Percentiles rank a stretch among this genome's conserved stretches.
These are phyloP conservation scores for Asclepias syriaca DNA, from an alignment of 257 asterid species.

Conservation along the genomic window DNA sequence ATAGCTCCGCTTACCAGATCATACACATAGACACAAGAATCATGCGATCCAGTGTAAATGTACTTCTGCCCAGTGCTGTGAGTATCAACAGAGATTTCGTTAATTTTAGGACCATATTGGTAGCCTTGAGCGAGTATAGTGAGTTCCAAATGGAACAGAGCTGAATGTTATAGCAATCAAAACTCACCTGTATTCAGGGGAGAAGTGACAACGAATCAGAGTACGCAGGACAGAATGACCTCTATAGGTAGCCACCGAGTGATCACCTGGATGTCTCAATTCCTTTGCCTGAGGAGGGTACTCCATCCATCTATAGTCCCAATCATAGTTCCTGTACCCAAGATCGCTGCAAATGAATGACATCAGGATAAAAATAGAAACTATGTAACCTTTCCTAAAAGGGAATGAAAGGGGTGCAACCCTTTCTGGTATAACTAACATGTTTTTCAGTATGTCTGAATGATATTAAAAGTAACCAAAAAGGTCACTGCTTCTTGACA, in stretches of 20 bases:
- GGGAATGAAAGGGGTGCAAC: background rate
- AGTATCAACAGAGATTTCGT: constrained; percentile 1
- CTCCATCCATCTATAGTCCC: constrained; percentile 98
- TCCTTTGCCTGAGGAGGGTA: constrained; percentile 65
- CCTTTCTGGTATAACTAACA: background rate
- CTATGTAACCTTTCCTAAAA: background rate
- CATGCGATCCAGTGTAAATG: constrained; percentile 88
- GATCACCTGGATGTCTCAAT: constrained; percentile 70
- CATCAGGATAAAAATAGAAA: constrained; percentile 2
- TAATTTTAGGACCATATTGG: background rate
- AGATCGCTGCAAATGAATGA: constrained; percentile 34
- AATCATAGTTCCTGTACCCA: constrained; percentile 54
- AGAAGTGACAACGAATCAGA: constrained; percentile 83
- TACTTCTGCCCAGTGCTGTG: constrained; percentile 92
- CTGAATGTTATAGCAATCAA: background rate
- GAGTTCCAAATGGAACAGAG: background rate
- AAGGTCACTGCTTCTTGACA: background rate
- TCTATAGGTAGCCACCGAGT: constrained; percentile 64
- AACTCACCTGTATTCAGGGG: constrained; percentile 72
- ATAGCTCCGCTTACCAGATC: constrained; percentile 78
- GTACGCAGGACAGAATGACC: constrained; percentile 89
- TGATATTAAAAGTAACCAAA: background rate
- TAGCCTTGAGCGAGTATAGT: background rate
- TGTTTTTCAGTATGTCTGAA: background rate
- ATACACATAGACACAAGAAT: constrained; percentile 60